Base-by-base conservation (phyloP, 371 early-diverging fungal species). In the Rhizopus microsporus region DNA sequence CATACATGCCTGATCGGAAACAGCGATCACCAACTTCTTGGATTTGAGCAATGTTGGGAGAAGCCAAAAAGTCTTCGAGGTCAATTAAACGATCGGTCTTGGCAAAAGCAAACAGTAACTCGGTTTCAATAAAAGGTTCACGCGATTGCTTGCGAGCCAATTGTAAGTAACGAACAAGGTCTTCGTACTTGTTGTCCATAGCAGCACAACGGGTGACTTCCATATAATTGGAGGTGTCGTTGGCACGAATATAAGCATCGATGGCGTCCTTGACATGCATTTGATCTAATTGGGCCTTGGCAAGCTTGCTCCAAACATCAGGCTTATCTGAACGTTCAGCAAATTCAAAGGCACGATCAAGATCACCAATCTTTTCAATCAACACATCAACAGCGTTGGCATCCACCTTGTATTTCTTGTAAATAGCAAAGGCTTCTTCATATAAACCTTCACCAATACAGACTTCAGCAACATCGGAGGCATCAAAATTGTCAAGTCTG, bases 401-500 rank as follows among this genome's bases (percentile, higher is more conserved):
- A 78, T 93, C 86, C 56, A 92, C 91, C 35, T 92, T 90, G 68
- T 92, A 87, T 69, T 93, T 93, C 76, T 94, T 93, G 84, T 91
- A 97, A 67, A 98, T 95, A 44, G 84, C 72, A 71, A 97, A 97
- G 1, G 98, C 98, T 76, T 99, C 98, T 75, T 98, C 98, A 62
- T 75, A 93, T 54, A 98, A 74, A 37, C 89, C 89, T 63, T 86
- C 87, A 46, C 88, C 89, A 64, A 96, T 85, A 63, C 95, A 95
- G 54, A 95, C 92, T 54, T 90, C 88, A 15, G 99, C 99, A 74
- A 99, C 93, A 65, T 99, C 97, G 1, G 93, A 86, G 1, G 94
- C 95, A 64, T 97, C 97, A 75, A 86, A 98, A 83, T 95, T 96
- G 59, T 92, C 87, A 40, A 99, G 81, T n/a, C 93, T 90, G 31